Conservation (phyloP, 192 early-diverging fungal genomes). For the Backusella westeae region DNA sequence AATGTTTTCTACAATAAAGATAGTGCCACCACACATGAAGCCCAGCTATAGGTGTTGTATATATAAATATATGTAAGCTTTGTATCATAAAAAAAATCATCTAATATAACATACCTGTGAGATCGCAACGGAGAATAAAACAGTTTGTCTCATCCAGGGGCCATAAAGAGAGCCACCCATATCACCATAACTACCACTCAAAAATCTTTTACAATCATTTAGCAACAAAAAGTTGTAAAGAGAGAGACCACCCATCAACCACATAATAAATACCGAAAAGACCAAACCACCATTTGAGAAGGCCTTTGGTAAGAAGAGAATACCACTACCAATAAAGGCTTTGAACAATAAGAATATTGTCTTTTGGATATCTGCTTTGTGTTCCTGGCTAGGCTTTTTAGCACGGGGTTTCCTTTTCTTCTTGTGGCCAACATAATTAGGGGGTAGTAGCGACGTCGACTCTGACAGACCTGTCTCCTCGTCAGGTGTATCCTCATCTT, state of each 20-base stretch:
- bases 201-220: constrained; percentile 57
- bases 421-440: constrained; percentile 24
- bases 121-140: constrained; percentile 65
- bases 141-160: constrained; percentile 57
- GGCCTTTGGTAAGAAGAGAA: constrained; percentile 72
- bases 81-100: background rate
- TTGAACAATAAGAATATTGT: constrained; percentile 54
- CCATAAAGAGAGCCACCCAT: constrained; percentile 65
- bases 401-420: constrained; percentile 21
- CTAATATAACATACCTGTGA: constrained; percentile 53
- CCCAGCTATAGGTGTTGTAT: constrained; percentile 19
- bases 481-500: constrained; percentile 18
- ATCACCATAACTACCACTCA: constrained; percentile 70
- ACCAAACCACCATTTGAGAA: constrained; percentile 73
- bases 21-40: constrained; percentile 57
- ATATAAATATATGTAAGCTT: background rate
- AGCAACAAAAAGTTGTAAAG: constrained; percentile 66
- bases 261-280: constrained; percentile 62
- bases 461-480: constrained; percentile 27
- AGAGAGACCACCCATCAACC: constrained; percentile 57
- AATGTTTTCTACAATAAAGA: constrained; percentile 87
- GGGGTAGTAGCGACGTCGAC: constrained; percentile 15
- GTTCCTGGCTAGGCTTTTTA: constrained; percentile 18
- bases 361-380: constrained; percentile 35
- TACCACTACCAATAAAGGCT: constrained; percentile 74